phyloP scores from a whole-genome alignment of 805 yeast genomes.

The Isabelozyma pseudorhagii region DNA sequence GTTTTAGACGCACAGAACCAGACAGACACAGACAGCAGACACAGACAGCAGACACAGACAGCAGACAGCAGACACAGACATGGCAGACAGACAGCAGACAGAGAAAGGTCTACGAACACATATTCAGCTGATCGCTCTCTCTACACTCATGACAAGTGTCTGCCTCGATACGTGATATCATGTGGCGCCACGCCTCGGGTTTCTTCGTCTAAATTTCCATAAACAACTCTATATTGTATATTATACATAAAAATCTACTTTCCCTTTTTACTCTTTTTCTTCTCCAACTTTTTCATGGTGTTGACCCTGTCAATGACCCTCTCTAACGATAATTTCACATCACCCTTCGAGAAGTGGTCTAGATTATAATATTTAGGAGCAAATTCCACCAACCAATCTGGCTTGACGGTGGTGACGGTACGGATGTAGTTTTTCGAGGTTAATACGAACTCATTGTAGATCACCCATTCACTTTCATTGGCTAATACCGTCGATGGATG shows the following conservation, averaged over 20 bases:
- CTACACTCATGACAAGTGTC: neutral
- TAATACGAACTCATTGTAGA: slow-evolving; percentile 92
- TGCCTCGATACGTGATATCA: neutral
- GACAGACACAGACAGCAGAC: neutral
- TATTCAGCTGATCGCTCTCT: no score
- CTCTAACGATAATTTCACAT: slow-evolving; percentile 66
- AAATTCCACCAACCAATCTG: slow-evolving; percentile 87
- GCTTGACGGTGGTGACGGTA: slow-evolving; percentile 85
- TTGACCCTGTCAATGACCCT: slow-evolving; percentile 50
- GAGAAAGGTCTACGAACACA: no score
- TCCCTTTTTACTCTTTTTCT: slow-evolving; percentile 6
- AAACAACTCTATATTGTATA: neutral
- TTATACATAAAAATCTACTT: neutral
- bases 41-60: neutral
- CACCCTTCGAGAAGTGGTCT: slow-evolving; percentile 63
- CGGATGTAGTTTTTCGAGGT: slow-evolving; percentile 92
- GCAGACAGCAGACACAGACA: neutral
- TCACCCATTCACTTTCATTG: slow-evolving; percentile 89
- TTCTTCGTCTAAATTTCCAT: neutral
- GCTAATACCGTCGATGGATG: slow-evolving; percentile 92
- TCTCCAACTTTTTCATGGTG: slow-evolving; percentile 33
- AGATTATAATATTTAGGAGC: slow-evolving; percentile 72
- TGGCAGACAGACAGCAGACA: neutral
- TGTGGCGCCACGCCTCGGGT: neutral
- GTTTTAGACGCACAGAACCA: neutral